Base-by-base conservation (phyloP, 805 yeast species). In the Candida ipomoeae region DNA sequence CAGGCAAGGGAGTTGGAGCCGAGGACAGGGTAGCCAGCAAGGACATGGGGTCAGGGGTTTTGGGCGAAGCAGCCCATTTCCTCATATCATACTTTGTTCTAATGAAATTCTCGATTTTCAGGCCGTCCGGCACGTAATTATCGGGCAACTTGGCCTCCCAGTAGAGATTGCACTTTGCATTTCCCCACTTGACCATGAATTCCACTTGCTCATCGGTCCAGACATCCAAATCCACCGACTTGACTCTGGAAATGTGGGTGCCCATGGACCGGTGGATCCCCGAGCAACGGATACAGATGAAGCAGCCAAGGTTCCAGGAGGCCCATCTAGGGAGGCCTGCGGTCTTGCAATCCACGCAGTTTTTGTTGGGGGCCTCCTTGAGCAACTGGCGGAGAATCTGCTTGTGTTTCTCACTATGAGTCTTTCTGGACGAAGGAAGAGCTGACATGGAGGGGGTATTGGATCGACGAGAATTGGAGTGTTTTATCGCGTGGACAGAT, bases 281-380 rank as follows among this genome's bases (percentile, higher is more conserved):
- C 1, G 97, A 91, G 68, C 99, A 92, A 60, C 94, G 78, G 56
- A 92, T 92, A 68, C 99, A 92, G 39, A 92, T 80, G 62, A 94
- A 91, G 50, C 94, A 82, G 21, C 99, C 99, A 48, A 92, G 68
- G 59, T 86, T 90, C 97, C 97, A 92, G 17, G 95, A 85, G 10
- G 98, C 97, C 99, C 99, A 92, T 48, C 98, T 79, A 20, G 99
- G 99, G 67, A 92, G 96, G 34, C 85, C 79, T 13, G 92, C 79
- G 0, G 83, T 78, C 67, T 94, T 92, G 70, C 99, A 92, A 68
- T 92, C 99, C 1, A 91, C 96, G 67, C 99, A 92, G 40, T 72
- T 66, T 61, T 80, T 81, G 73, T 94, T 94, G 35, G 81, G 82
- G 0, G 83, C 83, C 59, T 89, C 96, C 51, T 81, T 83, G 40